Evolutionary conservation across 2,329 filamentous ascomycete species (phyloP).

Genomic region (Tolypocladium ophioglossoides): DNA sequence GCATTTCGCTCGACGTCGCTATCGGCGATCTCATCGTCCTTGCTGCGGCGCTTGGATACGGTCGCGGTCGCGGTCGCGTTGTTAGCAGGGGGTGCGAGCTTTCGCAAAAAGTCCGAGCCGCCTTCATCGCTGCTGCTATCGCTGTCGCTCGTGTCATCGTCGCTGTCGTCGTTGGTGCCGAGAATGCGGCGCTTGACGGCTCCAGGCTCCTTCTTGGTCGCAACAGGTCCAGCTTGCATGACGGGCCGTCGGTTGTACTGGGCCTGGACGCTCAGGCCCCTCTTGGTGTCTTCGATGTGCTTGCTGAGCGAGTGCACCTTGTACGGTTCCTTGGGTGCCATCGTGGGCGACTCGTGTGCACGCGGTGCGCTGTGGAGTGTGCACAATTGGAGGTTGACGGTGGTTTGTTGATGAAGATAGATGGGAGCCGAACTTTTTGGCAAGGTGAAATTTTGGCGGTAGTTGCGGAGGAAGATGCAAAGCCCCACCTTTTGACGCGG

Average conservation of each 20-base stretch:
- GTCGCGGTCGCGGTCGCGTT: slow-evolving; percentile 6
- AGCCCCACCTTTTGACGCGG: slow-evolving; percentile 3
- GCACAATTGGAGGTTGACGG: slow-evolving; percentile 10
- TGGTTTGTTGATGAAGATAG: slow-evolving; percentile 4
- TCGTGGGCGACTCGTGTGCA: slow-evolving; percentile 12
- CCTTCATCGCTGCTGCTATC: slow-evolving; percentile 22
- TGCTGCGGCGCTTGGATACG: slow-evolving; percentile 16
- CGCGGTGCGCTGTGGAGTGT: slow-evolving; percentile 7
- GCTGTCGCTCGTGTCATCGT: slow-evolving; percentile 21
- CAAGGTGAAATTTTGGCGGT: slow-evolving; percentile 5
- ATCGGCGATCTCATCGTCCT: slow-evolving; percentile 29
- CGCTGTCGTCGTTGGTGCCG: slow-evolving; percentile 15
- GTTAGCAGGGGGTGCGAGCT: slow-evolving; percentile 12
- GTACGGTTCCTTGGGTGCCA: slow-evolving; percentile 25
- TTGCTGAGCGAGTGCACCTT: slow-evolving; percentile 26
- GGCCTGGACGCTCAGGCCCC: slow-evolving; percentile 20
- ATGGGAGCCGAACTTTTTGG: slow-evolving; percentile 5
- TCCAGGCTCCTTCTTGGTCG: slow-evolving; percentile 20
- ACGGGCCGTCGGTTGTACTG: slow-evolving; percentile 20
- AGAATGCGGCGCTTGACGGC: slow-evolving; percentile 16
- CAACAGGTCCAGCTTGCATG: slow-evolving; percentile 11
- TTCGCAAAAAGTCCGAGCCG: slow-evolving; percentile 20
- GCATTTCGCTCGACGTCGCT: slow-evolving; percentile 27
- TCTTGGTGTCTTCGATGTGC: slow-evolving; percentile 27
- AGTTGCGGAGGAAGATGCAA: background rate